Conservation (phyloP, 2,329 filamentous ascomycete genomes). For the Ascochyta lentis region DNA sequence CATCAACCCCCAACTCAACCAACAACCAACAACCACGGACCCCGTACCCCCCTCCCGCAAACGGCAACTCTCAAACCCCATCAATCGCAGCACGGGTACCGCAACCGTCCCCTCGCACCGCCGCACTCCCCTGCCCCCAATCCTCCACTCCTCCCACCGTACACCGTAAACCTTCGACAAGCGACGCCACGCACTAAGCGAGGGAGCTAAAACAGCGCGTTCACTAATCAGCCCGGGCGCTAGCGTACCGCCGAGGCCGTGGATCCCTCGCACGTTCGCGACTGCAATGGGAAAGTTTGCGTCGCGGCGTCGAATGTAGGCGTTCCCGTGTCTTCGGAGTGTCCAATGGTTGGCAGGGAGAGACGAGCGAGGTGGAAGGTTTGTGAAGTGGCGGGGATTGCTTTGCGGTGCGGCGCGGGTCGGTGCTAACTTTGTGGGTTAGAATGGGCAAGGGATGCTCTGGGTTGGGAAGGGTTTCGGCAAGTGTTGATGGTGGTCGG, state of each 20-base stretch:
- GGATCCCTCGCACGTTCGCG: no score
- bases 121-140: no score
- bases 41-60: background rate
- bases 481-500: background rate
- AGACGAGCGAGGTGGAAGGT: background rate
- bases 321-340: constrained; percentile 9
- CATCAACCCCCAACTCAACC: no score
- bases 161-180: no score
- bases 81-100: constrained; percentile 4
- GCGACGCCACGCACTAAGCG: no score
- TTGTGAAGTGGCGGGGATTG: no score
- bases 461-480: background rate
- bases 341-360: background rate
- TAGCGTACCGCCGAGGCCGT: no score
- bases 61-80: background rate
- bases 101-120: background rate
- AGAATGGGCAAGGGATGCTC: no score
- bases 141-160: no score
- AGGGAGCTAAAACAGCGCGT: background rate
- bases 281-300: background rate
- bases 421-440: no score
- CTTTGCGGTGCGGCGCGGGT: no score
- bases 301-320: background rate
- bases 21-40: background rate
- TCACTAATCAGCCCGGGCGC: background rate